Conservation (phyloP, 192 early-diverging fungal genomes). For the Entophlyctis helioformis region DNA sequence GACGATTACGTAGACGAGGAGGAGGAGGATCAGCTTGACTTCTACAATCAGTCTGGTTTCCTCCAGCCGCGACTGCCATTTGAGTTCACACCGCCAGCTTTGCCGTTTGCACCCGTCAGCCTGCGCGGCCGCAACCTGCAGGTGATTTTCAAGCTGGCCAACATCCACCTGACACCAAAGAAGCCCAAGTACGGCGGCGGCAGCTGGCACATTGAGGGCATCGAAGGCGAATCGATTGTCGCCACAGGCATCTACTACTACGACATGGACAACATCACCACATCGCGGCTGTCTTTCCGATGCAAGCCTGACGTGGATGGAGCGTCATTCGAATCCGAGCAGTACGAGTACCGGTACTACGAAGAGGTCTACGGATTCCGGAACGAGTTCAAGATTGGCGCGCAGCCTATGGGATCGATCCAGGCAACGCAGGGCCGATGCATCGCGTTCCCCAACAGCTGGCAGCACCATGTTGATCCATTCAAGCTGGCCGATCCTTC, state of each 20-base stretch:
- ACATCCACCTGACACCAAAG: constrained; percentile 55
- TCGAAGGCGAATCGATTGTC: constrained; percentile 56
- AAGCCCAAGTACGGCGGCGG: constrained; percentile 40
- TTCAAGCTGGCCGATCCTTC: constrained; percentile 48
- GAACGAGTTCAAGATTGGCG: constrained; percentile 3
- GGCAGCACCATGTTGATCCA: constrained; percentile 53
- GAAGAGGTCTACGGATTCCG: constrained; percentile 15
- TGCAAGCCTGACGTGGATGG: constrained; percentile 7
- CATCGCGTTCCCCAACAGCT: constrained; percentile 60
- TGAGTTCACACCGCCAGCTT: background rate
- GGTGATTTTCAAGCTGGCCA: constrained; percentile 63
- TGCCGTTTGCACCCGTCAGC: constrained; percentile 10
- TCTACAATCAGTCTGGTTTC: background rate
- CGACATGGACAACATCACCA: constrained; percentile 55
- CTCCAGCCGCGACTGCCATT: constrained; percentile 19
- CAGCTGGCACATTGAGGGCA: constrained; percentile 63
- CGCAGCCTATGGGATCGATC: constrained; percentile 31
- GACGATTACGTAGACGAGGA: background rate
- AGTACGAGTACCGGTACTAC: background rate
- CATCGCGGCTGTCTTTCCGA: constrained; percentile 46
- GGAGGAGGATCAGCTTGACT: background rate
- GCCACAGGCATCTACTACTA: constrained; percentile 69
- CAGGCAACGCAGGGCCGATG: constrained; percentile 40
- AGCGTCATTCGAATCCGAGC: constrained; percentile 11
- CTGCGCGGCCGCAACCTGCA: constrained; percentile 31